Base-by-base conservation (phyloP, 2,329 filamentous ascomycete species). In the Albifimbria verrucaria region DNA sequence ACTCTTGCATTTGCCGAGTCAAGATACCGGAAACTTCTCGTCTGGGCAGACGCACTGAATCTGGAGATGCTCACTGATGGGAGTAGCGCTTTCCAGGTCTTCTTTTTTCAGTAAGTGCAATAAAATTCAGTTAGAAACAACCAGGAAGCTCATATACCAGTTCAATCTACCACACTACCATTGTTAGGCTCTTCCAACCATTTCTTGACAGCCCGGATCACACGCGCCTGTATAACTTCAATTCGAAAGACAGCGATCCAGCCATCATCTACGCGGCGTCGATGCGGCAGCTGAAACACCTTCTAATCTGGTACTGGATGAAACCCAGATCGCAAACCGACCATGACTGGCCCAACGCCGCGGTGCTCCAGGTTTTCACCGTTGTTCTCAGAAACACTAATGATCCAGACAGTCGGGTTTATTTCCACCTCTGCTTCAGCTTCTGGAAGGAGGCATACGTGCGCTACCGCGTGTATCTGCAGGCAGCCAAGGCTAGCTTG, bases 181-280 rank as follows among this genome's bases (percentile, higher is more conserved):
- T 43, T n/a, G 18, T 43, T 7, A 10, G 41, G n/a, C 10, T 44
- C 17, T 52, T 12, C 39, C 51, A 18, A 44, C 48, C 26, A 26
- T 23, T 15, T 52, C 51, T 48, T 28, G 45, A 9, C 41, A 46
- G 25, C 32, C 3, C n/a, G 51, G 51, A 24, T 32, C 41, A 18
- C 28, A 49, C 9, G n/a, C 46, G 20, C 20, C 41, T 43, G 7
- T n/a, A n/a, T 43, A 43, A n/a, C 18, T 18, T 43, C 20, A 43
- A 43, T 10, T 43, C 41, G 41, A 43, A 43, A 43, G 41, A 43
- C 41, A 43, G 41, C 18, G 18, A n/a, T n/a, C 41, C 41, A 18
- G 18, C 10, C 20, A 10, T n/a, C 9, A n/a, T 43, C 41, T 43
- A 10, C 20, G 41, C 41, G 20, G 41, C 41, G n/a, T 43, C 41